These are phyloP conservation scores for Leccinum griseonigrum DNA, from an alignment of 1,284 basidiomycete genomes.

Conservation along the genomic window DNA sequence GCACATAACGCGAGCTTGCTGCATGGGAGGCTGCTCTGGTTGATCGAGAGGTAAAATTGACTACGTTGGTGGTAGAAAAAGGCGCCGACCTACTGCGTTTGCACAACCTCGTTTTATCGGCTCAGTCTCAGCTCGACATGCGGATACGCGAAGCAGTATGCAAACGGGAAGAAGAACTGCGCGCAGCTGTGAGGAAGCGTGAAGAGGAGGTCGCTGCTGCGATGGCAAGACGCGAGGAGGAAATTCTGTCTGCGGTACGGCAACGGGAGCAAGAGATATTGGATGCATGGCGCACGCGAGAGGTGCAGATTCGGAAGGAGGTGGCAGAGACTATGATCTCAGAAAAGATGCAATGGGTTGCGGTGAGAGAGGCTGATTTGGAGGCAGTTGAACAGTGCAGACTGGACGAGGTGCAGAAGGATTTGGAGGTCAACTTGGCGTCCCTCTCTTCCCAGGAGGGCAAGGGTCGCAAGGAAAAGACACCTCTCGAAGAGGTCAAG, in stretches of 20 bases:
- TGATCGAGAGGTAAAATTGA: slow-evolving; percentile 54
- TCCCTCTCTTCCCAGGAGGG: slow-evolving; percentile 40
- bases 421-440: slow-evolving; percentile 47
- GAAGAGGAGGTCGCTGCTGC: slow-evolving; percentile 69
- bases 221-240: slow-evolving; percentile 65
- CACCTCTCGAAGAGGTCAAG: slow-evolving; percentile 70
- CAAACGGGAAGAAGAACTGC: slow-evolving; percentile 62
- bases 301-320: slow-evolving; percentile 53
- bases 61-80: slow-evolving; percentile 48
- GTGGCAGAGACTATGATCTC: slow-evolving; percentile 48
- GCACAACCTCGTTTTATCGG: slow-evolving; percentile 39
- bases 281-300: slow-evolving; percentile 57
- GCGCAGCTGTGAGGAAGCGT: slow-evolving; percentile 59
- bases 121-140: slow-evolving; percentile 44
- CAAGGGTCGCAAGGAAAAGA: slow-evolving; percentile 52
- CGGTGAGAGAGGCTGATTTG: slow-evolving; percentile 50
- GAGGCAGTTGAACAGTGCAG: slow-evolving; percentile 49
- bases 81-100: slow-evolving; percentile 58
- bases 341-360: slow-evolving; percentile 53
- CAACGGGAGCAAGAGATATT: slow-evolving; percentile 67
- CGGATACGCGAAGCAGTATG: slow-evolving; percentile 60
- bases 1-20: slow-evolving; percentile 60
- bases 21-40: slow-evolving; percentile 54
- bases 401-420: slow-evolving; percentile 43
- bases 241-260: slow-evolving; percentile 68